phyloP scores from a whole-genome alignment of 1,284 basidiomycete species.

The Blastosporella zonata region DNA sequence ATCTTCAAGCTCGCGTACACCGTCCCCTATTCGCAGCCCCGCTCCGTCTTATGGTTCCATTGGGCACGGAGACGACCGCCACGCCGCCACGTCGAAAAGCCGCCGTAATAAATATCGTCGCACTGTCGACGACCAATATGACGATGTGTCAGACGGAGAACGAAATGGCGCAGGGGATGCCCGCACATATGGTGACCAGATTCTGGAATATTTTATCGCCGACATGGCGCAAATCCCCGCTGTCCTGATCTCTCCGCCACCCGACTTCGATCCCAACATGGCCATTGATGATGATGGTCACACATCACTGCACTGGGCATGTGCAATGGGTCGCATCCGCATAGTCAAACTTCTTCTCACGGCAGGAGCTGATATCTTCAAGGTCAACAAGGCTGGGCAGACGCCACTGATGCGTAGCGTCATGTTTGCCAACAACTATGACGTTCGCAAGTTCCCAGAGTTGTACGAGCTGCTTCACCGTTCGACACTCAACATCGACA shows the following conservation, averaged over 20 bases:
- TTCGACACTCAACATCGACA: conserved; percentile 98
- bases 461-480: conserved; percentile 96
- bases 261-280: conserved; percentile 95
- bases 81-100: conserved; percentile 30
- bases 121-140: conserved; percentile 35
- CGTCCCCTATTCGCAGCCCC: conserved; percentile 75
- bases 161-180: conserved; percentile 44
- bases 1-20: conserved; percentile 86
- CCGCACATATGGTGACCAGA: conserved; percentile 86
- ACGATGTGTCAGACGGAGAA: conserved; percentile 43
- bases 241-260: conserved; percentile 85
- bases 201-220: conserved; percentile 98
- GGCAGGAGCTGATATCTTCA: conserved; percentile 95
- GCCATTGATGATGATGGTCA: conserved; percentile 99
- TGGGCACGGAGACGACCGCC: conserved; percentile 39
- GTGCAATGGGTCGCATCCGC: conserved; percentile 97
- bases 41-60: conserved; percentile 43
- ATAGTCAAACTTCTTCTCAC: conserved; percentile 95
- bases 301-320: conserved; percentile 97
- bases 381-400: conserved; percentile 95
- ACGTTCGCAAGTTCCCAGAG: conserved; percentile 98
- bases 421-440: conserved; percentile 99
- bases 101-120: conserved; percentile 39
- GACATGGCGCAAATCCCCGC: conserved; percentile 93
- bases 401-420: conserved; percentile 98